Percentiles rank a stretch among this genome's conserved stretches.
These are phyloP conservation scores for Magnolia changhungtana DNA, from an alignment of 164 flowering plant genomes.

Conservation along the genomic window DNA sequence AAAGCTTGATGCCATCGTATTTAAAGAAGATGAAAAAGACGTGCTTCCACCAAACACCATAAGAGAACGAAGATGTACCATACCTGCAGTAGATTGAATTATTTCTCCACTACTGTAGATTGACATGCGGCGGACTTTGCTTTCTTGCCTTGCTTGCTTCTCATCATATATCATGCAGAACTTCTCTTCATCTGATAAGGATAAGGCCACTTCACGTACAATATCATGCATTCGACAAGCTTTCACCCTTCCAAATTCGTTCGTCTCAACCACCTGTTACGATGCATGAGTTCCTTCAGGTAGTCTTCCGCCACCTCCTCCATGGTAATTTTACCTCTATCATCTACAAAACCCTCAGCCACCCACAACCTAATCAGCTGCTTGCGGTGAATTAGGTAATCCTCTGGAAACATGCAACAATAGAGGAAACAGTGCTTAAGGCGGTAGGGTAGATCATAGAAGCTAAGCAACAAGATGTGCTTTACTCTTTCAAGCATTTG, in stretches of 20 bases:
- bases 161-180: background rate
- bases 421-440: conserved; percentile 24
- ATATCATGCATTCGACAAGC: conserved; percentile 18
- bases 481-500: background rate
- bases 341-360: conserved; percentile 22
- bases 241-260: background rate
- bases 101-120: background rate
- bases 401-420: conserved; percentile 20
- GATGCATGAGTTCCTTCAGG: conserved; percentile 8
- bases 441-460: conserved; percentile 9
- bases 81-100: background rate
- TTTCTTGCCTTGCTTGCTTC: background rate
- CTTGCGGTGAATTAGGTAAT: conserved; percentile 6
- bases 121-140: conserved; percentile 5
- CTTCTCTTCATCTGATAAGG: conserved; percentile 3
- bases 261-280: background rate
- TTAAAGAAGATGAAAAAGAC: background rate
- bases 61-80: background rate
- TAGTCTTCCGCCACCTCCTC: conserved; percentile 8
- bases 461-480: conserved; percentile 8
- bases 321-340: background rate
- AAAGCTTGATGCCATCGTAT: background rate
- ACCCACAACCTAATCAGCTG: conserved; percentile 21
- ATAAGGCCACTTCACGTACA: conserved; percentile 13
- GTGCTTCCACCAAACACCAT: background rate